These are phyloP conservation scores for Sporobolomyces pararoseus DNA, from an alignment of 768 basidiomycete genomes.

Conservation along the genomic window DNA sequence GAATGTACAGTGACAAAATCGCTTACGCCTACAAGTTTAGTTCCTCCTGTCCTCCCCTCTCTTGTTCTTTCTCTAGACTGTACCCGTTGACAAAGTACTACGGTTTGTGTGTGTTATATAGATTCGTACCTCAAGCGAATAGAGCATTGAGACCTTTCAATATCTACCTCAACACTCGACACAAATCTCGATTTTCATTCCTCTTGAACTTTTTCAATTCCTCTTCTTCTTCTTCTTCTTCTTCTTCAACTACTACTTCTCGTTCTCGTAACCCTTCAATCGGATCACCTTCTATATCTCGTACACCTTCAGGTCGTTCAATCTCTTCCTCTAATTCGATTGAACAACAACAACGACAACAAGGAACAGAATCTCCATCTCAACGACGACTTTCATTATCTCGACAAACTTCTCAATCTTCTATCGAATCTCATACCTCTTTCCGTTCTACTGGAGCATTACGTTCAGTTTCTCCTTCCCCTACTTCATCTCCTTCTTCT, in stretches of 20 bases:
- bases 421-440: conserved; percentile 47
- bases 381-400: conserved; percentile 29
- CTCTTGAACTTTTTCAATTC: conserved; percentile 47
- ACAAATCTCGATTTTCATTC: conserved; percentile 57
- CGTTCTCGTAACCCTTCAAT: not conserved
- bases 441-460: conserved; percentile 47
- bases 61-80: not conserved
- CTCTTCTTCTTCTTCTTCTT: not conserved
- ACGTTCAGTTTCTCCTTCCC: conserved; percentile 45
- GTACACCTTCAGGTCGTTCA: conserved; percentile 25
- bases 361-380: too few species aligned
- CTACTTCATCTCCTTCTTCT: conserved; percentile 58
- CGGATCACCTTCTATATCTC: conserved; percentile 18
- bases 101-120: conserved; percentile 47
- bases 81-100: not conserved
- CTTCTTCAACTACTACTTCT: not conserved
- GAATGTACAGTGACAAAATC: conserved; percentile 94
- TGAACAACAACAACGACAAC: too few species aligned
- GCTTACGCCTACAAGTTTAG: conserved; percentile 84
- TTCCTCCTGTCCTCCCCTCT: not conserved
- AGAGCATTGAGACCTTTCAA: conserved; percentile 85
- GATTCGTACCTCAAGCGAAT: conserved; percentile 96
- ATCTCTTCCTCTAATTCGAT: conserved; percentile 11
- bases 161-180: conserved; percentile 92
- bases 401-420: conserved; percentile 18